Evolutionary conservation across 202 grass and related monocot genomes (phyloP), one percentile per base, ranked within the genome.

Genomic region (Sporobolus alterniflorus): DNA sequence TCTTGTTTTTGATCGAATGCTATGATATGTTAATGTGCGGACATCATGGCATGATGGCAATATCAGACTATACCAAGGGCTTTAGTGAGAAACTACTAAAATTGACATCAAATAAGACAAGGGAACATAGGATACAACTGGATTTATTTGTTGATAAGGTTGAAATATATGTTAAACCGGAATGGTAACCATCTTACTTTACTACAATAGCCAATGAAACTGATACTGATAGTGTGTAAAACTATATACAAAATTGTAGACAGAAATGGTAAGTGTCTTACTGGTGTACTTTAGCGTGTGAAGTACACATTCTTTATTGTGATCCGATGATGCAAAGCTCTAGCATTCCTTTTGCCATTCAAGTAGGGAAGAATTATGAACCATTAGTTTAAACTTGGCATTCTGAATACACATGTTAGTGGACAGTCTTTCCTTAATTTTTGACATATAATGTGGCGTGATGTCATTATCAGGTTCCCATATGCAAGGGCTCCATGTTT

Each of bases 301-400:
- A 26, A 79, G 62, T 69, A 79, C 29, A 7, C 32, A 31, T 66
- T 74, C 7, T 31, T 74, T 42, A 26, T 76, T 79, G 49, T 67
- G 61, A 83, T 7, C 28, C 0, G 25, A 30, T 29, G 17, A 40
- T 77, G 28, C 39, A 57, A 54, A 77, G 20, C 8, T 6, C 24
- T 14, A 15, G 64, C 56, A 83, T 11, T 60, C 14, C 55, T 11
- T 69, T 77, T 55, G 63, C 51, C 69, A 69, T 11, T 50, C 32
- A 52, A 32, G 20, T 15, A 79, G 52, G 33, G 36, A 67, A 64
- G 33, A 48, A 41, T 57, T 84, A 21, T 39, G 49, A 15, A 59
- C 20, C 73, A 40, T 67, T 24, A 26, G 48, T 74, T 73, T 67
- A 40, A 49, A 74, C 22, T n/a, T 67, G 50, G 30, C 28, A 64